Evolutionary conservation across 495 filamentous ascomycete species (phyloP).

Genomic region (Hypoxylon crocopeplum): DNA sequence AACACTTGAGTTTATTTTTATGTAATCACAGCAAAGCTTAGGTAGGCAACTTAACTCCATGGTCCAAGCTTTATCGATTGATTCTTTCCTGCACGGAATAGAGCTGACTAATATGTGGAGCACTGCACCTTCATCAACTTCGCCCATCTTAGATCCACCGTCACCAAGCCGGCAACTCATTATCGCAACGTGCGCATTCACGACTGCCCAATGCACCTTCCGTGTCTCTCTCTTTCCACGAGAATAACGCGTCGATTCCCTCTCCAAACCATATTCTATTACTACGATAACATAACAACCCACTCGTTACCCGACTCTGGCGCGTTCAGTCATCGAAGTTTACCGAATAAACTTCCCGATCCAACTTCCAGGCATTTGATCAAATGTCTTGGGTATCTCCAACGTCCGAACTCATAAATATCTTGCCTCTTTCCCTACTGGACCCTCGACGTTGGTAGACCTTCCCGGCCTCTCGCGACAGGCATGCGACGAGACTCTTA

Average conservation of each 20-base stretch:
- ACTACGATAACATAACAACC: conserved; percentile 1
- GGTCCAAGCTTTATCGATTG: too few species aligned
- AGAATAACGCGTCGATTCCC: conserved; percentile 33
- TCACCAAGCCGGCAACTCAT: background rate
- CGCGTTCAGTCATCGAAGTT: conserved; percentile 4
- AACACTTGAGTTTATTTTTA: too few species aligned
- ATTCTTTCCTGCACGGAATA: too few species aligned
- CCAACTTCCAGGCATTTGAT: conserved; percentile 2
- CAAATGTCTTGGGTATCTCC: conserved; percentile 31
- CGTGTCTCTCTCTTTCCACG: background rate
- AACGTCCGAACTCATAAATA: conserved; percentile 1
- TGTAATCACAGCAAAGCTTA: too few species aligned
- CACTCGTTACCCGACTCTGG: background rate
- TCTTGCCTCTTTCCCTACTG: background rate
- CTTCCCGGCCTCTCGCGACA: background rate
- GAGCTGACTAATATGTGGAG: too few species aligned
- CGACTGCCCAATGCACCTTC: background rate
- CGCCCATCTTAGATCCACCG: too few species aligned
- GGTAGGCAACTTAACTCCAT: too few species aligned
- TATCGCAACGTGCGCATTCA: conserved; percentile 4
- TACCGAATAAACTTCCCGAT: conserved; percentile 3
- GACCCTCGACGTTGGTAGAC: background rate
- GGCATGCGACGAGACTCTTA: conserved; percentile 34
- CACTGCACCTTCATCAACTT: too few species aligned
- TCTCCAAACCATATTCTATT: background rate